Evolutionary conservation across 179 eudicot genomes (phyloP).

Genomic region (Corrigiola litoralis): DNA sequence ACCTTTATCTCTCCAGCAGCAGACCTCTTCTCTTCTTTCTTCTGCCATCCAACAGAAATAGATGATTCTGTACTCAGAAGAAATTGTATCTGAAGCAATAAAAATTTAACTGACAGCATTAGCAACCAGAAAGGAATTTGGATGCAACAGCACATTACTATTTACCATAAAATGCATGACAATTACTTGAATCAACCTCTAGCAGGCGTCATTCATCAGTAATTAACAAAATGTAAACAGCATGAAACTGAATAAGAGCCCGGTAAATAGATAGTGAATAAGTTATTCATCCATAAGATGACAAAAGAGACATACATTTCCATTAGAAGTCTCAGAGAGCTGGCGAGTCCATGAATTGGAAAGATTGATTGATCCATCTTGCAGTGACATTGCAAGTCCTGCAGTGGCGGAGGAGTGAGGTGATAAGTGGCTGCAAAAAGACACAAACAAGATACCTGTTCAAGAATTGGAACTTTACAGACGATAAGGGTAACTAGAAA

Average conservation of each 20-base stretch:
- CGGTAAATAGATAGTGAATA: background rate
- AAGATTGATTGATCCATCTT: slow-evolving; percentile 85
- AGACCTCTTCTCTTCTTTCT: slow-evolving; percentile 71
- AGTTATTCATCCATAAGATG: background rate
- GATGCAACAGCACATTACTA: background rate
- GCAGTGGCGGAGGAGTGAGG: slow-evolving; percentile 72
- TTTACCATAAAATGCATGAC: background rate
- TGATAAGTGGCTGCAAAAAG: slow-evolving; percentile 60
- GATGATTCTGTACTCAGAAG: slow-evolving; percentile 73
- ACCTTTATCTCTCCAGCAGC: slow-evolving; percentile 96
- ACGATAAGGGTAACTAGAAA: slow-evolving; percentile 1
- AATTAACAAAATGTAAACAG: slow-evolving; percentile 11
- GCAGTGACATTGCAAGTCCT: slow-evolving; percentile 71
- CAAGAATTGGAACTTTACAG: slow-evolving; percentile 5
- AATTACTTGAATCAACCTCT: background rate
- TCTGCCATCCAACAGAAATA: slow-evolving; percentile 90
- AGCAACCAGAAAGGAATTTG: slow-evolving; percentile 1
- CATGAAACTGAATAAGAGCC: background rate
- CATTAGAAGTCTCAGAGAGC: slow-evolving; percentile 65
- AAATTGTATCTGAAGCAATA: slow-evolving; percentile 67
- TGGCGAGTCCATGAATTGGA: slow-evolving; percentile 91
- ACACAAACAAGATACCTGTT: background rate
- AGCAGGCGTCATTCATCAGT: background rate
- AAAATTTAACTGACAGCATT: background rate
- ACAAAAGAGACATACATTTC: slow-evolving; percentile 47